These are phyloP conservation scores for Xylaria sp. DNA, from an alignment of 2,329 filamentous ascomycete species.

Conservation along the genomic window DNA sequence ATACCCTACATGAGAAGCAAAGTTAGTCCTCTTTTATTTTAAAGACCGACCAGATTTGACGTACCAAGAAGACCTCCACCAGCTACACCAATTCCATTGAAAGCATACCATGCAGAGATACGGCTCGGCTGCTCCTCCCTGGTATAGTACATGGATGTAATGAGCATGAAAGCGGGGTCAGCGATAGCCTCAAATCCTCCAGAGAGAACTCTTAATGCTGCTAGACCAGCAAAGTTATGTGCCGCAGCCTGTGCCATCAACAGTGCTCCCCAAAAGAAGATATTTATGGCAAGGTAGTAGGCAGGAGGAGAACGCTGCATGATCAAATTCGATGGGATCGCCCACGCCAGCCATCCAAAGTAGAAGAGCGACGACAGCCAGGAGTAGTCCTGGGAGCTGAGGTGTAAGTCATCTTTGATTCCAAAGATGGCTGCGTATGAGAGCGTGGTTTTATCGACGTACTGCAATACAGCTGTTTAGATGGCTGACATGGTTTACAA, in stretches of 20 bases:
- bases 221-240: conserved; percentile 31
- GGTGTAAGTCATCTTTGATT: conserved; percentile 33
- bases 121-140: conserved; percentile 34
- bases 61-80: conserved; percentile 10
- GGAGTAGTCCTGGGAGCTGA: conserved; percentile 34
- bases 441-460: conserved; percentile 39
- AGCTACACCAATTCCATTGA: conserved; percentile 7
- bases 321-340: conserved; percentile 48
- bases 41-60: not conserved
- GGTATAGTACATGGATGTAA: conserved; percentile 38
- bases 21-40: not conserved
- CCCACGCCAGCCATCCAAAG: conserved; percentile 47
- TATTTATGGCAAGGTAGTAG: conserved; percentile 45
- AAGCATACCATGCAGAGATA: conserved; percentile 9
- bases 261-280: conserved; percentile 49
- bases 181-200: conserved; percentile 35
- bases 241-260: conserved; percentile 35
- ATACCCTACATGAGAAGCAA: not conserved
- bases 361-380: conserved; percentile 39
- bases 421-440: conserved; percentile 37
- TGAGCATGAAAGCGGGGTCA: conserved; percentile 32
- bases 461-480: conserved; percentile 17
- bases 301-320: conserved; percentile 43
- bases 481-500: not conserved
- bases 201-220: conserved; percentile 30